phyloP scores from a whole-genome alignment of 495 filamentous ascomycete genomes.

The Penicillium egyptiacum region DNA sequence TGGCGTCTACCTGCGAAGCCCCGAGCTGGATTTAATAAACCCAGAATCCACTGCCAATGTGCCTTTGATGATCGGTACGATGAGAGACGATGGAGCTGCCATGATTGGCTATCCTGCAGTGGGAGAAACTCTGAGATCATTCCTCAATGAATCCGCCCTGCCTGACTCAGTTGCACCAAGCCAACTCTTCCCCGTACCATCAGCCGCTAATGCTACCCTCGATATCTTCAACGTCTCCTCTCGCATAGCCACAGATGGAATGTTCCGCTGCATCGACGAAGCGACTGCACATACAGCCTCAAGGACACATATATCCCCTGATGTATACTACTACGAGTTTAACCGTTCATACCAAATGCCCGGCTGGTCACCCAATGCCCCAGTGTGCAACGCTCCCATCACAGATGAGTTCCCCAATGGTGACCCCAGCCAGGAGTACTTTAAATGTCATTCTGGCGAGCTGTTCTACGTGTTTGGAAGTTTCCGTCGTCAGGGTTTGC shows the following conservation, averaged over 20 bases:
- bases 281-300: slow-evolving; percentile 26
- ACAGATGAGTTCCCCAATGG: slow-evolving; percentile 23
- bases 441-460: slow-evolving; percentile 33
- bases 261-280: slow-evolving; percentile 32
- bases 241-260: slow-evolving; percentile 26
- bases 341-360: slow-evolving; percentile 32
- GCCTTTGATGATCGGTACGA: slow-evolving; percentile 24
- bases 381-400: slow-evolving; percentile 24
- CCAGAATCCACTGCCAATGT: slow-evolving; percentile 18
- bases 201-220: slow-evolving; percentile 23
- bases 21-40: slow-evolving; percentile 16
- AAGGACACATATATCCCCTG: slow-evolving; percentile 23
- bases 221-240: slow-evolving; percentile 31
- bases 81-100: slow-evolving; percentile 28
- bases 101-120: slow-evolving; percentile 24
- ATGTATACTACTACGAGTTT: slow-evolving; percentile 30
- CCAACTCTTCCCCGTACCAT: slow-evolving; percentile 19
- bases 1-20: slow-evolving; percentile 18
- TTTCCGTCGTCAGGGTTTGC: slow-evolving; percentile 17
- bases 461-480: slow-evolving; percentile 30
- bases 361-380: slow-evolving; percentile 29
- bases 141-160: slow-evolving; percentile 13
- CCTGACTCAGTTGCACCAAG: slow-evolving; percentile 16
- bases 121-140: slow-evolving; percentile 12
- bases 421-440: slow-evolving; percentile 29